Evolutionary conservation across 176 grass and related monocot species (phyloP).

Genomic region (Hordeum marinum): DNA sequence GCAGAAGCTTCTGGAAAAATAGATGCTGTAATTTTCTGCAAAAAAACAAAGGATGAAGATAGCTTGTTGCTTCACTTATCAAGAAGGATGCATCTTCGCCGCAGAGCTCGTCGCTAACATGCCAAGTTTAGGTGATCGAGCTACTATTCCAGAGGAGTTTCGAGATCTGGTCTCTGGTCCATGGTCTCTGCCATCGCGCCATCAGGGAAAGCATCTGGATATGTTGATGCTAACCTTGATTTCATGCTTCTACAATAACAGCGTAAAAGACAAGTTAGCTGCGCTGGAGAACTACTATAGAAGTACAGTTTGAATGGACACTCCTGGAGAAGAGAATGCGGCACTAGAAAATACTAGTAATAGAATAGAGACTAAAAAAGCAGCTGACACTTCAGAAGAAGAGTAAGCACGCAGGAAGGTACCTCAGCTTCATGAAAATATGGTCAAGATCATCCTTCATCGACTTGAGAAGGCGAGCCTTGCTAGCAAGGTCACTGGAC

Average conservation of each 20-base stretch:
- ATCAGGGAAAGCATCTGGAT: conserved; percentile 91
- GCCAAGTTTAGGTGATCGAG: neutral
- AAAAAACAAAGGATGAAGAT: neutral
- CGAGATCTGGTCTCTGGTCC: conserved; percentile 90
- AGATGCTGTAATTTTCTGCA: neutral
- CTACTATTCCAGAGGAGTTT: conserved; percentile 45
- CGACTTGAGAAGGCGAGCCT: conserved; percentile 67
- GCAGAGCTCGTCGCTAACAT: neutral
- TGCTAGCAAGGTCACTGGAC: conserved; percentile 72
- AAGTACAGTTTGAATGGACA: neutral
- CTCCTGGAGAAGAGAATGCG: neutral
- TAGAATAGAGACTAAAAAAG: neutral
- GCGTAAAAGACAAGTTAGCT: neutral
- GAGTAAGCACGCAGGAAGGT: neutral
- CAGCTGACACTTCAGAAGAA: neutral
- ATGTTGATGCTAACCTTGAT: conserved; percentile 60
- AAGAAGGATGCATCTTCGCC: neutral
- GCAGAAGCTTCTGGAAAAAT: neutral
- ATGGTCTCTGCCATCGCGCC: conserved; percentile 35
- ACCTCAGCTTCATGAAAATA: conserved; percentile 78
- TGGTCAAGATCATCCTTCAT: conserved; percentile 91
- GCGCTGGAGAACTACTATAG: neutral
- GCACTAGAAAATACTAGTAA: neutral
- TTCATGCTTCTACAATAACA: conserved; percentile 63
- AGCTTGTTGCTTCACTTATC: neutral